Conservation (phyloP, 2,329 filamentous ascomycete genomes). For the Paecilomyces dactylethromorphus region DNA sequence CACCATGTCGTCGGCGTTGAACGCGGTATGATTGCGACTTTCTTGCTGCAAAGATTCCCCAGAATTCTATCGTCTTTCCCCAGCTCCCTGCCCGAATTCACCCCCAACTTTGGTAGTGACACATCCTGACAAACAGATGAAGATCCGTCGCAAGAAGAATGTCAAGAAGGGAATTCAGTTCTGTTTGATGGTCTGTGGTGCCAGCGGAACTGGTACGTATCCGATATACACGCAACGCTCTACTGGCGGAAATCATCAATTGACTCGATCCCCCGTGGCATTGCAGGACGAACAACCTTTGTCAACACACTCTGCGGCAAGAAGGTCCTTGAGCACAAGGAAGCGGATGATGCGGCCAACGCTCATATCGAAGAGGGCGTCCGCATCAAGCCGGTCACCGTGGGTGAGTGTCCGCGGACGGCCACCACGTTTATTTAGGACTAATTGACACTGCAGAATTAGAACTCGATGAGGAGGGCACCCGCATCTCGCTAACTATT, state of each 20-base stretch:
- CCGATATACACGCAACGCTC: constrained; percentile 1
- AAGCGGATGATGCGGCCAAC: constrained; percentile 79
- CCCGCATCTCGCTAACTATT: constrained; percentile 94
- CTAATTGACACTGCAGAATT: constrained; percentile 55
- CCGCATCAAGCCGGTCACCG: constrained; percentile 96
- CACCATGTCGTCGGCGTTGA: constrained; percentile 49
- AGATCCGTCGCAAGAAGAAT: constrained; percentile 99
- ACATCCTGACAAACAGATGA: constrained; percentile 52
- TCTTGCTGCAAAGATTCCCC: constrained; percentile 14
- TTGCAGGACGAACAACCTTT: constrained; percentile 86
- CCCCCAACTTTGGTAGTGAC: background rate
- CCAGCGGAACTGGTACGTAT: constrained; percentile 85
- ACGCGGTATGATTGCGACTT: constrained; percentile 41
- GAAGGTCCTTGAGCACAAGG: constrained; percentile 83
- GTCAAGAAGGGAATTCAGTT: constrained; percentile 99
- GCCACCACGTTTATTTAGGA: background rate
- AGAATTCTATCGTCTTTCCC: constrained; percentile 13
- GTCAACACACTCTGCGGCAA: constrained; percentile 99
- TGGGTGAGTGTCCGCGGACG: constrained; percentile 59
- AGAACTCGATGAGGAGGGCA: constrained; percentile 96
- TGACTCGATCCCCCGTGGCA: background rate
- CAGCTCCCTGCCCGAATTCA: constrained; percentile 7
- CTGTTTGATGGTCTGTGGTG: constrained; percentile 99
- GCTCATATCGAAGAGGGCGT: constrained; percentile 95
- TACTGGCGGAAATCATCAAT: background rate